Conservation (phyloP, 1,284 basidiomycete genomes). For the Ustilago crameri region DNA sequence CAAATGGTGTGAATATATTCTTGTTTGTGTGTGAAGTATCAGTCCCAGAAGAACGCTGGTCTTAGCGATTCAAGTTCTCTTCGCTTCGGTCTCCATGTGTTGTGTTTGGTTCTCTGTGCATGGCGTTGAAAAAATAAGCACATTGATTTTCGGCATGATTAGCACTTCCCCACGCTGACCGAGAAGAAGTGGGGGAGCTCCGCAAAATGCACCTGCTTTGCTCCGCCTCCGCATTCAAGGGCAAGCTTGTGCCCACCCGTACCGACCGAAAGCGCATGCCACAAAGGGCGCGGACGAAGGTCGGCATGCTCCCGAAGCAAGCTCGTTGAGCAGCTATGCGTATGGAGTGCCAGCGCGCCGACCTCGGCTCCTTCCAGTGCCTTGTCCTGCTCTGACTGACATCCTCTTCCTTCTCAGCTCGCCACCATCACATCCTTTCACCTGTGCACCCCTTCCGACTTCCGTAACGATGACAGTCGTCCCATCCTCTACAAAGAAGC, state of each 20-base stretch:
- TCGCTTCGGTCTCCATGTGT: too few relatives aligned
- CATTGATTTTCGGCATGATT: too few relatives aligned
- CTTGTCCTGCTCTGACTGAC: neutral
- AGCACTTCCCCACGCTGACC: conserved; percentile 14
- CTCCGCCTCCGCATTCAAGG: conserved; percentile 8
- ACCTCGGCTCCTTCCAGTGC: too few relatives aligned
- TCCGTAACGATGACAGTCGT: neutral
- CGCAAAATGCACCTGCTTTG: conserved; percentile 3
- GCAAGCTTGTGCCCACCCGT: neutral
- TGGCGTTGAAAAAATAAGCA: too few relatives aligned
- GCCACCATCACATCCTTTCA: neutral
- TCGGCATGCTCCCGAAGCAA: neutral
- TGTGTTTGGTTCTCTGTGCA: too few relatives aligned
- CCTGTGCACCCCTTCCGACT: too few relatives aligned
- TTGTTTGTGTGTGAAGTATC: too few relatives aligned
- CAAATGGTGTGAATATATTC: too few relatives aligned
- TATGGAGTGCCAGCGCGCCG: too few relatives aligned
- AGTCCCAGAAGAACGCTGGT: too few relatives aligned
- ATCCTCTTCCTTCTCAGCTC: neutral
- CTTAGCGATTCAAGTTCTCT: too few relatives aligned
- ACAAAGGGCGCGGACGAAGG: conserved; percentile 1
- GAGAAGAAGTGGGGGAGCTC: conserved; percentile 12
- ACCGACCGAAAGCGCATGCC: neutral
- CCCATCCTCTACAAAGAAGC: conserved; percentile 2
- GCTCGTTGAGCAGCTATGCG: neutral